Evolutionary conservation across 169 alveolate genomes (phyloP).

Genomic region (Cryptosporidium viatorum): DNA sequence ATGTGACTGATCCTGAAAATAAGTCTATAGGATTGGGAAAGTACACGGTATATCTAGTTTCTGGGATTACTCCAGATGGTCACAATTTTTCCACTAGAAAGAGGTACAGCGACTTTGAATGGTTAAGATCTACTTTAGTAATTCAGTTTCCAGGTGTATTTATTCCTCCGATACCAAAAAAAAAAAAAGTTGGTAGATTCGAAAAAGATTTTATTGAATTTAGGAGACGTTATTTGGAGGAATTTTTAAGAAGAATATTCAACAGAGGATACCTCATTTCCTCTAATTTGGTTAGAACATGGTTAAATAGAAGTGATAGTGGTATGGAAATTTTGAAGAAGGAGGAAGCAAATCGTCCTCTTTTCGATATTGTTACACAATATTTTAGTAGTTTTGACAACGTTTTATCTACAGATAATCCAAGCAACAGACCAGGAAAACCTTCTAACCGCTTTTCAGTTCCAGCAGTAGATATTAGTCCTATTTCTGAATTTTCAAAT

Average conservation of each 20-base stretch:
- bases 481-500: constrained; percentile 49
- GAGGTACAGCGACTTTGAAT: constrained; percentile 82
- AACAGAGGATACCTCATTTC: constrained; percentile 72
- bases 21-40: constrained; percentile 72
- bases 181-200: constrained; percentile 81
- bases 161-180: constrained; percentile 83
- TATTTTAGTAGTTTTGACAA: constrained; percentile 68
- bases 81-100: constrained; percentile 73
- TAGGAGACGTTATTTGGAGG: constrained; percentile 80
- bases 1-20: constrained; percentile 70
- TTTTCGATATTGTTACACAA: constrained; percentile 67
- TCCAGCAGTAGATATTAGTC: constrained; percentile 63
- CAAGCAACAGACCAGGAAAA: constrained; percentile 12
- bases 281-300: constrained; percentile 43
- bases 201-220: constrained; percentile 77
- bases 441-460: constrained; percentile 67
- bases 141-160: constrained; percentile 79
- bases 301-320: constrained; percentile 71
- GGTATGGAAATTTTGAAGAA: constrained; percentile 66
- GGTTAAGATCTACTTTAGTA: constrained; percentile 80
- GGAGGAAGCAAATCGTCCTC: constrained; percentile 69
- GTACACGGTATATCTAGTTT: constrained; percentile 74
- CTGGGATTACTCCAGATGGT: constrained; percentile 76
- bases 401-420: constrained; percentile 37
- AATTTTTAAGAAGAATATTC: constrained; percentile 78